phyloP scores from a whole-genome alignment of 2,329 filamentous ascomycete genomes.

The Penicillium corylophilum region DNA sequence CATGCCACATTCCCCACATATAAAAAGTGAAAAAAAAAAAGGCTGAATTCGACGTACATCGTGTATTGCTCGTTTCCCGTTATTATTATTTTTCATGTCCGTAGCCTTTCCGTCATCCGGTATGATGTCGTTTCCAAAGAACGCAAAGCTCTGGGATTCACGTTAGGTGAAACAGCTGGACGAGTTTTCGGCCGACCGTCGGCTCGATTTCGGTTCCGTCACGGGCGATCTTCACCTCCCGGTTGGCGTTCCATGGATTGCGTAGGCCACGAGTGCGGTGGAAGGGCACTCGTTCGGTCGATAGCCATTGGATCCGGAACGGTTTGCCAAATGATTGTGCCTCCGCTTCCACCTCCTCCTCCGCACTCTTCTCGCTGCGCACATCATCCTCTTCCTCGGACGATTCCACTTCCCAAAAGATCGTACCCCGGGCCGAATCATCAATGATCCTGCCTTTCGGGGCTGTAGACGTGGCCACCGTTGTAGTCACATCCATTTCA shows the following conservation, averaged over 20 bases:
- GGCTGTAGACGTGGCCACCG: constrained; percentile 72
- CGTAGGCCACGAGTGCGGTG: constrained; percentile 82
- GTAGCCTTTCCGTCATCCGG: not conserved
- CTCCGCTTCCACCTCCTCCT: constrained; percentile 46
- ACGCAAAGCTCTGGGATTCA: not conserved
- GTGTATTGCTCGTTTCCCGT: constrained; percentile 27
- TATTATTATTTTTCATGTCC: not conserved
- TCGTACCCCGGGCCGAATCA: constrained; percentile 88
- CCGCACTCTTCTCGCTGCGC: constrained; percentile 45
- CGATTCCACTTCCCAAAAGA: constrained; percentile 87
- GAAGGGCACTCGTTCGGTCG: constrained; percentile 79
- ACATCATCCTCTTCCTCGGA: constrained; percentile 45
- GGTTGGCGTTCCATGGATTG: constrained; percentile 92
- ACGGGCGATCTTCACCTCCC: constrained; percentile 92
- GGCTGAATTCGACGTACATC: constrained; percentile 15
- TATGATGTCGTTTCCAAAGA: not conserved
- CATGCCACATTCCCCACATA: not conserved
- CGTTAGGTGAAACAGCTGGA: constrained; percentile 71
- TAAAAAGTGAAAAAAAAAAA: constrained; percentile 6
- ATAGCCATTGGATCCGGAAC: constrained; percentile 88
- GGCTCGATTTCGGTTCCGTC: constrained; percentile 94
- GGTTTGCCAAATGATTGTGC: constrained; percentile 82
- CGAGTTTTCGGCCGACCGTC: constrained; percentile 69
- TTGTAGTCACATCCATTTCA: constrained; percentile 75
- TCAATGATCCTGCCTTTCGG: constrained; percentile 87